Percentiles rank a stretch among this genome's conserved stretches.
Evolutionary conservation across 1,139 yeast genomes (phyloP).

Genomic region (Komagataea norvegica): DNA sequence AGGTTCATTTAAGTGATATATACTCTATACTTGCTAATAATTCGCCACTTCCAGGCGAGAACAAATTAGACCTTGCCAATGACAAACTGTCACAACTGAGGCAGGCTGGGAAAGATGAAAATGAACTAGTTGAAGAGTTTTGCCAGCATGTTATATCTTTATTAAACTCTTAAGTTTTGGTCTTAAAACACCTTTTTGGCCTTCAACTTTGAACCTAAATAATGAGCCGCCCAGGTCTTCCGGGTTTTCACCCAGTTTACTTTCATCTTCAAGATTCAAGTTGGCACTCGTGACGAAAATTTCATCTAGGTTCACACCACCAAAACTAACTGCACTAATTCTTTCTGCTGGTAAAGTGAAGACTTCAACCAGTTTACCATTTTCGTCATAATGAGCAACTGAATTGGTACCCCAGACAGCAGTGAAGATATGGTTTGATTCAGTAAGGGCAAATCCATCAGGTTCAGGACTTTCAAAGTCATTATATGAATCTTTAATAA

Average conservation of each 20-base stretch:
- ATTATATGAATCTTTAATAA: constrained; percentile 35
- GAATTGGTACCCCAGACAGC: constrained; percentile 63
- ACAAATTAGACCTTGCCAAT: constrained; percentile 44
- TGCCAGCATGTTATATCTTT: constrained; percentile 20
- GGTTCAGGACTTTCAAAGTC: constrained; percentile 52
- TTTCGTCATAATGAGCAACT: constrained; percentile 48
- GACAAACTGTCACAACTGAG: constrained; percentile 46
- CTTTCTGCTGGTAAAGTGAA: constrained; percentile 52
- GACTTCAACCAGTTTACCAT: constrained; percentile 50
- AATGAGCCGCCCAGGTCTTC: constrained; percentile 60
- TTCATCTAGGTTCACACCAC: constrained; percentile 55
- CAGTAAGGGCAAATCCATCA: constrained; percentile 71
- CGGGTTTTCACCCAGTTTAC: constrained; percentile 32
- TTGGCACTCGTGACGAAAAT: constrained; percentile 69
- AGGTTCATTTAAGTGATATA: constrained; percentile 40
- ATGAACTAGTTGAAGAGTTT: constrained; percentile 53
- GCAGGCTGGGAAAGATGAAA: constrained; percentile 48
- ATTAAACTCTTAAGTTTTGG: constrained; percentile 15
- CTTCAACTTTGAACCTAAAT: constrained; percentile 35
- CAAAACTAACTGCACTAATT: constrained; percentile 62
- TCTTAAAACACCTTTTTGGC: constrained; percentile 25
- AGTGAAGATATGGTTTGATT: constrained; percentile 57
- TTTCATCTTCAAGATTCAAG: constrained; percentile 37
- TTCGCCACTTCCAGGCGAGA: constrained; percentile 37
- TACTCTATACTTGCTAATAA: constrained; percentile 37